Conservation (phyloP, 2,329 filamentous ascomycete genomes). For the Monosporascus sp. region DNA sequence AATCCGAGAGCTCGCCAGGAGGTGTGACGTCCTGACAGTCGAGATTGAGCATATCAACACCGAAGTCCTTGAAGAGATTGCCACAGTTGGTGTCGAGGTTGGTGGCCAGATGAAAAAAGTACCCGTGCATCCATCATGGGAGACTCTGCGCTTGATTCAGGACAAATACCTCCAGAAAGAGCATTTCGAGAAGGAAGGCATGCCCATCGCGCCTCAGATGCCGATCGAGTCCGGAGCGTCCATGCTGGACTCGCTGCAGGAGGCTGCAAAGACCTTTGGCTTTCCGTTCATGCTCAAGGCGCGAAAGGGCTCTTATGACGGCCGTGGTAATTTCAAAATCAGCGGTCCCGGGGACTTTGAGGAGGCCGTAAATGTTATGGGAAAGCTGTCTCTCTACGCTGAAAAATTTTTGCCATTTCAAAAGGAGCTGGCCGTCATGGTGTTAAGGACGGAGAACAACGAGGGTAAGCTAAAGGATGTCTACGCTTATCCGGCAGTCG, state of each 20-base stretch:
- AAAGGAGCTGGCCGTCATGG: conserved; percentile 89
- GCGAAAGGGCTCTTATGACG: conserved; percentile 85
- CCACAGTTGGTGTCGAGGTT: conserved; percentile 56
- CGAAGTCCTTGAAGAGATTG: conserved; percentile 79
- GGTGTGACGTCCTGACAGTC: conserved; percentile 78
- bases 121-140: conserved; percentile 74
- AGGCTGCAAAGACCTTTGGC: conserved; percentile 60
- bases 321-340: conserved; percentile 62
- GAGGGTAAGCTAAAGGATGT: conserved; percentile 41
- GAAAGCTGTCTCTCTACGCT: conserved; percentile 70
- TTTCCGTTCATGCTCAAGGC: conserved; percentile 92
- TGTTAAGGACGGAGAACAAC: conserved; percentile 77
- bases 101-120: conserved; percentile 42
- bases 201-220: conserved; percentile 68
- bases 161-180: conserved; percentile 91
- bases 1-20: conserved; percentile 71
- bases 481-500: conserved; percentile 80
- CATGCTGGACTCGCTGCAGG: conserved; percentile 54
- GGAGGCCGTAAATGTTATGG: conserved; percentile 64
- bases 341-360: conserved; percentile 41
- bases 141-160: conserved; percentile 82
- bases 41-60: conserved; percentile 96
- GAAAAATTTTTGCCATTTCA: conserved; percentile 85
- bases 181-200: conserved; percentile 61
- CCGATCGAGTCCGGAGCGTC: conserved; percentile 52